Conservation (phyloP, 1,284 basidiomycete genomes). For the Trichosporon sp. region DNA sequence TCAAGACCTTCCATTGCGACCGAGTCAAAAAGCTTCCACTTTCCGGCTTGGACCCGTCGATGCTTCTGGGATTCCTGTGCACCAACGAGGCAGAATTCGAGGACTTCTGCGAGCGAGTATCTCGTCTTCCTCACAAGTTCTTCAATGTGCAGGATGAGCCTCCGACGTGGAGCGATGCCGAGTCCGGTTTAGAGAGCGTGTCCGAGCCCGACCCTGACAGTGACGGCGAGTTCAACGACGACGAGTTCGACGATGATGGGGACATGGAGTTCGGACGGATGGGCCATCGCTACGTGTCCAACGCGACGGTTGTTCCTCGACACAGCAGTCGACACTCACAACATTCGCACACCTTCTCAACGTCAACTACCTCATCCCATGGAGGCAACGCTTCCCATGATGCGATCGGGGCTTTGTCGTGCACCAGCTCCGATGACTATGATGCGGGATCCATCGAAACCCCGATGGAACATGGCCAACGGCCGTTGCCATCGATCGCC, state of each 20-base stretch:
- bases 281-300: conserved; percentile 1
- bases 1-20: conserved; percentile 90
- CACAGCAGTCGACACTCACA: background rate
- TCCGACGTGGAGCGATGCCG: conserved; percentile 69
- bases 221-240: conserved; percentile 10
- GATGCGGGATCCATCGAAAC: background rate
- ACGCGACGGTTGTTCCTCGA: background rate
- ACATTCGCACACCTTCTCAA: background rate
- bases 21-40: conserved; percentile 88
- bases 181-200: conserved; percentile 71
- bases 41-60: conserved; percentile 87
- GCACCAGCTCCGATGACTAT: background rate
- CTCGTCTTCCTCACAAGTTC: conserved; percentile 65
- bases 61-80: conserved; percentile 90
- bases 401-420: background rate
- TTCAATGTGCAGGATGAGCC: conserved; percentile 80
- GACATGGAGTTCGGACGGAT: conserved; percentile 14
- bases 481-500: background rate
- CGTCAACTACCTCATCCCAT: background rate
- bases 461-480: background rate
- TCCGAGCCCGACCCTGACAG: conserved; percentile 57
- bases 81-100: conserved; percentile 75
- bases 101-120: conserved; percentile 70
- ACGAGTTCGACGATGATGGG: conserved; percentile 11
- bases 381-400: background rate